Evolutionary conservation across 2,329 filamentous ascomycete species (phyloP).

Genomic region (Fusarium pseudograminearum): DNA sequence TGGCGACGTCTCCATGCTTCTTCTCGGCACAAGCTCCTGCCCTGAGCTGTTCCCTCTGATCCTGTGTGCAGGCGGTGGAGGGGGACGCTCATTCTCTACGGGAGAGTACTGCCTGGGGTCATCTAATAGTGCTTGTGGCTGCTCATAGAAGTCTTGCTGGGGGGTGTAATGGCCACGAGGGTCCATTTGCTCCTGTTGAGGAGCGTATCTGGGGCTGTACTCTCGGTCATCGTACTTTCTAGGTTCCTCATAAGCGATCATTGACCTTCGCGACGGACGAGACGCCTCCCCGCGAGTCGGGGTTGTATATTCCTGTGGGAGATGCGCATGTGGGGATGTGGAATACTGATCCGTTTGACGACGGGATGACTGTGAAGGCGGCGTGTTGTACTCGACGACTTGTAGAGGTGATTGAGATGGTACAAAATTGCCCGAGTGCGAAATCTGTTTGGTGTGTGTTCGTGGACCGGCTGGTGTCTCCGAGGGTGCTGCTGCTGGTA

Average conservation of each 20-base stretch:
- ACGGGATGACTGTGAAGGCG: conserved; percentile 52
- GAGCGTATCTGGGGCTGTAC: conserved; percentile 50
- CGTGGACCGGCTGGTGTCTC: conserved; percentile 55
- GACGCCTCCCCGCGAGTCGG: conserved; percentile 41
- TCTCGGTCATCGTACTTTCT: conserved; percentile 54
- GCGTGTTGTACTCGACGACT: conserved; percentile 62
- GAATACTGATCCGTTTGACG: conserved; percentile 55
- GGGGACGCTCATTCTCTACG: conserved; percentile 61
- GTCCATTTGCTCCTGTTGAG: conserved; percentile 56
- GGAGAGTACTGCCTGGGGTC: conserved; percentile 52
- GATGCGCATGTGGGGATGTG: conserved; percentile 48
- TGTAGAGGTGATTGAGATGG: conserved; percentile 67
- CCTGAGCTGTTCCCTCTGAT: conserved; percentile 59
- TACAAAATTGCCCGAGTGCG: conserved; percentile 55
- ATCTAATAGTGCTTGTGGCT: conserved; percentile 44
- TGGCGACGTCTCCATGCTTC: conserved; percentile 56
- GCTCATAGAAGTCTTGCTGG: conserved; percentile 51
- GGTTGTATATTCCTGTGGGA: conserved; percentile 39
- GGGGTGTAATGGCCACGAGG: conserved; percentile 52
- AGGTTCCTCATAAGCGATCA: conserved; percentile 54
- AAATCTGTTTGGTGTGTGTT: conserved; percentile 57
- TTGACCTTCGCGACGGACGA: conserved; percentile 51
- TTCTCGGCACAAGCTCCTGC: conserved; percentile 57
- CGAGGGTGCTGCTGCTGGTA: conserved; percentile 46
- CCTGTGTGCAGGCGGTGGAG: conserved; percentile 68